Conservation (phyloP, 352 stramenopile species). For the Phytopythium sindhum region DNA sequence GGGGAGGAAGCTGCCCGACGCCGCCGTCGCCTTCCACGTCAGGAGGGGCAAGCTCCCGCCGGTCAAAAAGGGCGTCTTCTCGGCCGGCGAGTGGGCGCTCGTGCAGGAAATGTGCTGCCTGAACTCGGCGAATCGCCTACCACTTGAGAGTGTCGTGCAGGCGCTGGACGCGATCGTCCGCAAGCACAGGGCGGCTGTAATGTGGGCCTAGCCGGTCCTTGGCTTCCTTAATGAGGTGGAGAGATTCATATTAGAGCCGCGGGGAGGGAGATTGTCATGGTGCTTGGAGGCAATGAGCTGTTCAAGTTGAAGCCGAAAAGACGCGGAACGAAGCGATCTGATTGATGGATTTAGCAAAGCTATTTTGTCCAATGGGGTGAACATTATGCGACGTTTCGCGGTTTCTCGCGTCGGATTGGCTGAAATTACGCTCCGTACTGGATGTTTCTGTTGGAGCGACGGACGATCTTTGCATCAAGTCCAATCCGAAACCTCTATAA, state of each 20-base stretch:
- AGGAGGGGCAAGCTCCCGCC: constrained; percentile 15
- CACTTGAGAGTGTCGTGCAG: constrained; percentile 14
- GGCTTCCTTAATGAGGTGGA: not conserved
- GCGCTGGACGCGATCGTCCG: not conserved
- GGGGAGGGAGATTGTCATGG: too few species aligned
- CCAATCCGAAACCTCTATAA: not conserved
- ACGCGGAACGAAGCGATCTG: not conserved
- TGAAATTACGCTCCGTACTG: not conserved
- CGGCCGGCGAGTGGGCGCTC: constrained; percentile 28
- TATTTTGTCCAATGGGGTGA: not conserved
- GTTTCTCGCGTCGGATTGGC: not conserved
- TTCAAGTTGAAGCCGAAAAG: not conserved
- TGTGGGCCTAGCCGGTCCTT: not conserved
- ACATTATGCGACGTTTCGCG: not conserved
- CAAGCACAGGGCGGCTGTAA: not conserved
- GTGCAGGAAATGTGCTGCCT: constrained; percentile 29
- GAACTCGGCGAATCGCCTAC: constrained; percentile 14
- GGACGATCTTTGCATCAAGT: not conserved
- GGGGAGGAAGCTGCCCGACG: constrained; percentile 15
- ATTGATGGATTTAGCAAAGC: not conserved
- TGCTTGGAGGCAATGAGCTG: too few species aligned
- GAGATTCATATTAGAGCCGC: too few species aligned
- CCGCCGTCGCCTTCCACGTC: constrained; percentile 26
- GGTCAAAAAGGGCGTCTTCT: constrained; percentile 19
- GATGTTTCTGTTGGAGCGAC: not conserved